These are phyloP conservation scores for Lipomyces yamadae DNA, from an alignment of 805 yeast species.

Conservation along the genomic window DNA sequence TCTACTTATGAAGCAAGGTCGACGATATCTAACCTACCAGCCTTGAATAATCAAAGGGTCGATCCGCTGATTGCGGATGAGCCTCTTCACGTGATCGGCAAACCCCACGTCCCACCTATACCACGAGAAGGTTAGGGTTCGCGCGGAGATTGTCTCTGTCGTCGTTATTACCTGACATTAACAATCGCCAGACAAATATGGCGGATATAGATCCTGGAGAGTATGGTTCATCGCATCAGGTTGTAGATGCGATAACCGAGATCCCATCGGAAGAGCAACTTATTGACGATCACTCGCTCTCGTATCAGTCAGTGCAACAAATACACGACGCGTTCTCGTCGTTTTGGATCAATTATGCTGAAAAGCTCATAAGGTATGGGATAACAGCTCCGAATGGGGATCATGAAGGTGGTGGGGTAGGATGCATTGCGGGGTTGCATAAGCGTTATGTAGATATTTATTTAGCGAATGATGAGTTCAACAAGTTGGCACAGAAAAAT, in stretches of 20 bases:
- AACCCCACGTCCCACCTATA: not conserved
- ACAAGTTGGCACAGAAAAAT: not conserved
- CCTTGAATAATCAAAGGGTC: not conserved
- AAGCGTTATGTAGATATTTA: slow-evolving; percentile 9
- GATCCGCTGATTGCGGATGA: not conserved
- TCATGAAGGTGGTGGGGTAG: not conserved
- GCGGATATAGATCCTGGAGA: not conserved
- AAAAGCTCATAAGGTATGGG: not conserved
- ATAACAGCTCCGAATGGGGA: not conserved
- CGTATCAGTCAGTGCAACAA: slow-evolving; percentile 24
- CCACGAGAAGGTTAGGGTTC: no score
- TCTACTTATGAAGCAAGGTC: not conserved
- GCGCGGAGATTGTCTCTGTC: no score
- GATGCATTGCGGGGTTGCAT: slow-evolving; percentile 8
- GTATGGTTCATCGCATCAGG: not conserved
- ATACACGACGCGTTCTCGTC: slow-evolving; percentile 18
- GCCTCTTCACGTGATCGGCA: not conserved
- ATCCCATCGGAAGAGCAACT: not conserved
- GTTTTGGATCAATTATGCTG: slow-evolving; percentile 15
- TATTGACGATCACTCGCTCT: slow-evolving; percentile 24
- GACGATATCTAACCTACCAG: not conserved
- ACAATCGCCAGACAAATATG: not conserved
- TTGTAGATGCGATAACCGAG: not conserved
- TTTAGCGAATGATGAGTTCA: slow-evolving; percentile 7
- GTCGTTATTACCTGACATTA: no score